A percentile compares a stretch with the other conserved stretches of the same genome.
These are phyloP conservation scores for Fusarium oxysporum DNA, from an alignment of 2,329 filamentous ascomycete species.

Conservation along the genomic window DNA sequence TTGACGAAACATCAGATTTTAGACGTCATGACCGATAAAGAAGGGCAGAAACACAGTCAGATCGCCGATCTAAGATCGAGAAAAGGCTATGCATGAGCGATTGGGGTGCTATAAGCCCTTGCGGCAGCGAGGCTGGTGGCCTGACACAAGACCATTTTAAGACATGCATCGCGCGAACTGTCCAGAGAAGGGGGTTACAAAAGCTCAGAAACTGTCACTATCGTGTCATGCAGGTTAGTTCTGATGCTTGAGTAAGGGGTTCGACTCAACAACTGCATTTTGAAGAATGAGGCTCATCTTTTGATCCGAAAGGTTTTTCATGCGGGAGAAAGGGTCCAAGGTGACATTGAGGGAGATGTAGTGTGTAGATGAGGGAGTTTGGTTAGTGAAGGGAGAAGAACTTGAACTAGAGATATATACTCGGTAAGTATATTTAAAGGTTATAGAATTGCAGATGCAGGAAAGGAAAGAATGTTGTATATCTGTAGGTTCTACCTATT, in stretches of 20 bases:
- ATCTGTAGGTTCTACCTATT: background rate
- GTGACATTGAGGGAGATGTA: slow-evolving; percentile 11
- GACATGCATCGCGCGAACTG: slow-evolving; percentile 25
- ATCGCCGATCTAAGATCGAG: slow-evolving; percentile 21
- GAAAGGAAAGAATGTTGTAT: background rate
- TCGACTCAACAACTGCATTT: background rate
- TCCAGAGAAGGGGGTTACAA: slow-evolving; percentile 20
- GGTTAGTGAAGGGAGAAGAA: background rate
- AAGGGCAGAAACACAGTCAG: slow-evolving; percentile 2
- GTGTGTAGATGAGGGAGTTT: background rate
- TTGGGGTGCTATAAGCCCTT: slow-evolving; percentile 14
- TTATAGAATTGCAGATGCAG: background rate
- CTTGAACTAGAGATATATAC: background rate
- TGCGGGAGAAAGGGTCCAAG: slow-evolving; percentile 2
- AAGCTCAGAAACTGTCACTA: slow-evolving; percentile 5
- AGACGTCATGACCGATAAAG: slow-evolving; percentile 21
- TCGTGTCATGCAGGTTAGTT: background rate
- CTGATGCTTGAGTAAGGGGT: slow-evolving; percentile 25
- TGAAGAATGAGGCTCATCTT: background rate
- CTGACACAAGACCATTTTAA: slow-evolving; percentile 20
- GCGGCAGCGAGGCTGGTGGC: slow-evolving; percentile 5
- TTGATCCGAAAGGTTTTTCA: background rate
- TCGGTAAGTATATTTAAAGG: too few species aligned
- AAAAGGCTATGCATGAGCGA: slow-evolving; percentile 14
- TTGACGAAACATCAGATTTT: slow-evolving; percentile 3